phyloP scores from a whole-genome alignment of 1,139 yeast genomes.

The Taiozyma sp. region DNA sequence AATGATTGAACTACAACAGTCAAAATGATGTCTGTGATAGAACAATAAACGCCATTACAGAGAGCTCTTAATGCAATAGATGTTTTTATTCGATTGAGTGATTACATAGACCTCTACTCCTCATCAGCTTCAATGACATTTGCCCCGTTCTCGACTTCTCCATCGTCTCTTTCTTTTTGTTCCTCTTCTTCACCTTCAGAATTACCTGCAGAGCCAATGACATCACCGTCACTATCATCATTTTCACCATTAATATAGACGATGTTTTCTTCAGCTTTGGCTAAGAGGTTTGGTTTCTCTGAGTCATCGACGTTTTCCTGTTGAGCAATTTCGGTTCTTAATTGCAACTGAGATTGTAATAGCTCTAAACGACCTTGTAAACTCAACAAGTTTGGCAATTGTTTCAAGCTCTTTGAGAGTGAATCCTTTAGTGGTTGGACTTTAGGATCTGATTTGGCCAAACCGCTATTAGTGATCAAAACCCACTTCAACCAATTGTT shows the following conservation, averaged over 20 bases:
- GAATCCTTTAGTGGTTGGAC: constrained; percentile 62
- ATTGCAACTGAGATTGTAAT: constrained; percentile 64
- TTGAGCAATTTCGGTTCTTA: constrained; percentile 49
- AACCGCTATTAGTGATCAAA: constrained; percentile 68
- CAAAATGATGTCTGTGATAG: constrained; percentile 1
- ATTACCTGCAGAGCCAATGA: constrained; percentile 18
- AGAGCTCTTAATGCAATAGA: neutral
- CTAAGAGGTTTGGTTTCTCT: neutral
- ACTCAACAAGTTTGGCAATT: constrained; percentile 73
- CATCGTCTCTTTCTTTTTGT: constrained; percentile 11
- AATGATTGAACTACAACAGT: constrained; percentile 35
- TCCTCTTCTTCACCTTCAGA: constrained; percentile 21
- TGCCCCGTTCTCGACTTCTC: constrained; percentile 11
- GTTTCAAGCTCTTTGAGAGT: constrained; percentile 54
- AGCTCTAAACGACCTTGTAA: constrained; percentile 82
- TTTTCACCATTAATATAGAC: constrained; percentile 46
- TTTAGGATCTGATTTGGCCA: constrained; percentile 46
- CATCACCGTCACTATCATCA: constrained; percentile 40
- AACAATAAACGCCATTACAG: neutral
- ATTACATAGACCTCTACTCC: neutral
- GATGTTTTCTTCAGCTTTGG: constrained; percentile 34
- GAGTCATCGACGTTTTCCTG: constrained; percentile 6
- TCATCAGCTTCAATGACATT: constrained; percentile 14
- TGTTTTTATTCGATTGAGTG: neutral
- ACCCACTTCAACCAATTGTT: constrained; percentile 84